A percentile compares a stretch with the other conserved stretches of the same genome.
Evolutionary conservation across 768 basidiomycete species (phyloP).

Genomic region (Leccinum arenicola): DNA sequence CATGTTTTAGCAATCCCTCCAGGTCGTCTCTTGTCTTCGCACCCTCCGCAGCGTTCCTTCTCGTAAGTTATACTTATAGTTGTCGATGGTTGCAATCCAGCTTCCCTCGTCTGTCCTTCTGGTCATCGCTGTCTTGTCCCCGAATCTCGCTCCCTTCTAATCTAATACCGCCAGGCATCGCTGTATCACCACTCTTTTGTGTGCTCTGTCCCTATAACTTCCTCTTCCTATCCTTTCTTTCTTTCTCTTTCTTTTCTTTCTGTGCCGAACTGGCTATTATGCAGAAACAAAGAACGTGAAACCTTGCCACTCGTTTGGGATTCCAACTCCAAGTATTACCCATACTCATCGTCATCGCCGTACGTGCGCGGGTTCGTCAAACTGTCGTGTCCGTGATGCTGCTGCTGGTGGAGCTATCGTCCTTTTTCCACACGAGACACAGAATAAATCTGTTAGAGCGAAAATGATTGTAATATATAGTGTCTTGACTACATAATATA

Average conservation of each 20-base stretch:
- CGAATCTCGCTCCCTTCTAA: constrained; percentile 1
- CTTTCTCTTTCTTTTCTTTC: neutral
- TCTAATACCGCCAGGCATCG: constrained; percentile 16
- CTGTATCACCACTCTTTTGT: constrained; percentile 29
- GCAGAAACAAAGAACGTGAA: constrained; percentile 10
- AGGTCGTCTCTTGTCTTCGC: constrained; percentile 3
- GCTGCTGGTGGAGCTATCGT: neutral
- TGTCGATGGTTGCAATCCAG: constrained; percentile 15
- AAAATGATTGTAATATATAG: neutral
- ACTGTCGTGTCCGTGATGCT: neutral
- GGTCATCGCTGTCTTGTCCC: constrained; percentile 5
- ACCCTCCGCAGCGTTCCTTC: neutral
- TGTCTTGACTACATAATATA: neutral
- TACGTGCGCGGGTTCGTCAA: neutral
- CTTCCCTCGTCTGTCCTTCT: neutral
- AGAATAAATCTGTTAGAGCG: neutral
- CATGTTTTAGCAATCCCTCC: constrained; percentile 11
- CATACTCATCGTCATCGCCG: neutral
- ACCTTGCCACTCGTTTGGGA: constrained; percentile 9
- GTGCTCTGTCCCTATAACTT: neutral
- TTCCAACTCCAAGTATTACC: neutral
- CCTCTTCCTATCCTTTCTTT: neutral
- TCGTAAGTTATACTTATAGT: constrained; percentile 10
- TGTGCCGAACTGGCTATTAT: constrained; percentile 12
- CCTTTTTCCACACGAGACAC: neutral